A percentile compares a stretch with the other conserved stretches of the same genome.
These are phyloP conservation scores for Dipsacomyces acuminosporus DNA, from an alignment of 371 early-diverging fungal genomes.

Conservation along the genomic window DNA sequence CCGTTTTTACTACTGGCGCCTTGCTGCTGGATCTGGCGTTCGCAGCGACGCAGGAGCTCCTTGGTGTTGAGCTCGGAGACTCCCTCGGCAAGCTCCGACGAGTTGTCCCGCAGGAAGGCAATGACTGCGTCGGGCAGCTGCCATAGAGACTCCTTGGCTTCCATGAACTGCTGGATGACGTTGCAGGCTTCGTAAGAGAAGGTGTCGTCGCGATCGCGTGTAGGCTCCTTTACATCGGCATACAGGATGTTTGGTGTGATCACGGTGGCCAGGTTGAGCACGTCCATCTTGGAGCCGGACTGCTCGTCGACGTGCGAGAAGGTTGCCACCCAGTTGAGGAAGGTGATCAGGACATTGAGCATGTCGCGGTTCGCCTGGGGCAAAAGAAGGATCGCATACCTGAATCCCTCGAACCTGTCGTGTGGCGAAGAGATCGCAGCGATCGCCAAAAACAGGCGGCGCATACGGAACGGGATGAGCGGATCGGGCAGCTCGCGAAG, in stretches of 20 bases:
- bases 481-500: conserved; percentile 95
- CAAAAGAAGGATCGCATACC: conserved; percentile 74
- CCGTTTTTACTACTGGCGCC: conserved; percentile 25
- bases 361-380: conserved; percentile 90
- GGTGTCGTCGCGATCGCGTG: conserved; percentile 54
- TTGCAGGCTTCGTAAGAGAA: conserved; percentile 69
- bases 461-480: conserved; percentile 78
- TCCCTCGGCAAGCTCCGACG: conserved; percentile 36
- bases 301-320: conserved; percentile 63
- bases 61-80: conserved; percentile 42
- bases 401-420: conserved; percentile 54
- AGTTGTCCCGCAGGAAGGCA: conserved; percentile 50
- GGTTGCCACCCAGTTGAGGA: conserved; percentile 74
- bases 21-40: conserved; percentile 22
- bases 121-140: conserved; percentile 66
- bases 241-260: conserved; percentile 91
- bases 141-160: conserved; percentile 72
- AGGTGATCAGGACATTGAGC: conserved; percentile 77
- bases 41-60: conserved; percentile 39
- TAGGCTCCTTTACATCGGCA: conserved; percentile 74
- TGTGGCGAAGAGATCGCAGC: conserved; percentile 13
- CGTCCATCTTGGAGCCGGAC: conserved; percentile 82
- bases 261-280: conserved; percentile 84
- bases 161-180: conserved; percentile 65
- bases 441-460: conserved; percentile 71